These are phyloP conservation scores for Populus deltoides DNA, from an alignment of 345 rosid genomes.

Conservation along the genomic window DNA sequence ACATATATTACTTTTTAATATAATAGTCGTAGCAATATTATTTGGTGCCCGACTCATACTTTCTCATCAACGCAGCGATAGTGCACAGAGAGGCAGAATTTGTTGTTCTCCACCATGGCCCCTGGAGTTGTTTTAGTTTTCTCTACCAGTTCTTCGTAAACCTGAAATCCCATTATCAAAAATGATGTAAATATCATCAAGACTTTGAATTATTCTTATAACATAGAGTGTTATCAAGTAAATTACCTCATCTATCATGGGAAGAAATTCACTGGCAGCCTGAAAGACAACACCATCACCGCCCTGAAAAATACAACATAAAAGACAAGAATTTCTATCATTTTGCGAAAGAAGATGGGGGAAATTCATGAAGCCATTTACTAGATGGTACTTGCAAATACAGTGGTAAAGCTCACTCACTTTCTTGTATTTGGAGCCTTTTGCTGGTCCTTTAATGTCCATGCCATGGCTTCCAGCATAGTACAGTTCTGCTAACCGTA, in stretches of 20 bases:
- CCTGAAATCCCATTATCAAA: background rate
- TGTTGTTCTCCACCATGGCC: constrained; percentile 48
- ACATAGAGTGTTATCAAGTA: background rate
- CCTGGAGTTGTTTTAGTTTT: constrained; percentile 30
- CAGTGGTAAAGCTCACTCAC: constrained; percentile 28
- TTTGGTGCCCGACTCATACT: constrained; percentile 16
- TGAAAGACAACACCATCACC: constrained; percentile 40
- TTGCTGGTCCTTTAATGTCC: constrained; percentile 51
- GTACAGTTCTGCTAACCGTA: constrained; percentile 36
- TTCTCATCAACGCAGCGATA: constrained; percentile 40
- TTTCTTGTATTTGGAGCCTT: constrained; percentile 25
- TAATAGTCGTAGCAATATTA: background rate
- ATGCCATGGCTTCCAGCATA: constrained; percentile 69
- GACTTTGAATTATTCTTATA: background rate
- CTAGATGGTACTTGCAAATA: background rate
- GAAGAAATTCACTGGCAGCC: constrained; percentile 50
- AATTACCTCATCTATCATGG: constrained; percentile 43
- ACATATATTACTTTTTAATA: background rate
- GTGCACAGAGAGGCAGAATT: constrained; percentile 54
- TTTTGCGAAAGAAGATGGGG: background rate
- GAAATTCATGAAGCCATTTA: constrained; percentile 23
- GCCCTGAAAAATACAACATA: constrained; percentile 25
- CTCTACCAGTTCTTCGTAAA: constrained; percentile 25
- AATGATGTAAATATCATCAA: background rate
- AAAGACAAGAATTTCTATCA: background rate